Base-by-base conservation (phyloP, 2,329 filamentous ascomycete genomes). In the Colletotrichum liaoningense region DNA sequence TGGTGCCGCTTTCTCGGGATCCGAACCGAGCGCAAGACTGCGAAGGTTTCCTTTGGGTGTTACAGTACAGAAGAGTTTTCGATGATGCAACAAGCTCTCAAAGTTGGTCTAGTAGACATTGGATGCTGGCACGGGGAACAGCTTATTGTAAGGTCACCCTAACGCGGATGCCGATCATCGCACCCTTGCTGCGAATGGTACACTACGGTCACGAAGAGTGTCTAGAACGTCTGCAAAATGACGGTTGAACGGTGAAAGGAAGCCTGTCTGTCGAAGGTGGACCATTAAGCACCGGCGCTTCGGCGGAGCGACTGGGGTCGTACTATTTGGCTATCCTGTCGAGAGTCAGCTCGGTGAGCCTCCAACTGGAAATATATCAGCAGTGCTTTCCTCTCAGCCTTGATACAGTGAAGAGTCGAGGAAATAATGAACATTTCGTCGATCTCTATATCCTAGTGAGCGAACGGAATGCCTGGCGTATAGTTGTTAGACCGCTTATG, bases 161-260 rank as follows among this genome's bases (percentile, higher is more conserved):
- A 46, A 30, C 63, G 30, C 24, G 28, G 55, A n/a, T 16, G 22
- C 54, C 38, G 67, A 67, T 67, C 67, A 55, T 12, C 30, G 38
- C 22, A 46, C 42, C 30, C 57, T 49, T 49, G 28, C 55, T 67
- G 12, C 22, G 28, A 38, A 19, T 33, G 14, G 42, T 16, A 19
- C 11, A 26, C 30, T 33, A 33, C 30, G 30, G 12, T 38, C 63
- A 28, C 30, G 42, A 19, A 24, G 52, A 30, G 64, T 55, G 54
- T 58, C 30, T 46, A 60, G 68, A 67, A 33, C 55, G 63, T 54
- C 35, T 67, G 28, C 63, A 59, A 67, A 59, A 67, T 26, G 28
- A 30, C 28, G 24, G 42, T 33, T 67, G 68, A 70, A 70, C 24
- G 42, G 26, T 67, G 55, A 60, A 70, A 55, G 54, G 54, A 59